These are phyloP conservation scores for Candida maris DNA, from an alignment of 805 yeast species.

Conservation along the genomic window DNA sequence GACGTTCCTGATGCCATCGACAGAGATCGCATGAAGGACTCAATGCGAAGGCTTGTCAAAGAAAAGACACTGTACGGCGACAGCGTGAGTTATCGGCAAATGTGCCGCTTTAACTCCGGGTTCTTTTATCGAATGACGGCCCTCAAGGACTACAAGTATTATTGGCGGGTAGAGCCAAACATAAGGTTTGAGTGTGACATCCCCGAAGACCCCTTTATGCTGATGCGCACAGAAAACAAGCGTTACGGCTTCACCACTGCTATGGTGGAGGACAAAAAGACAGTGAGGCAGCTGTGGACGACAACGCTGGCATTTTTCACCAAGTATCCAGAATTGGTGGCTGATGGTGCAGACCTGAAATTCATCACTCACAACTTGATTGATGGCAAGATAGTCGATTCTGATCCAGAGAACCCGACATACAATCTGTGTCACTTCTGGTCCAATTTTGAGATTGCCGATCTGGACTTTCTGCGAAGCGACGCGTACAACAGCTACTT, in stretches of 20 bases:
- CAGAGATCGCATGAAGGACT: constrained; percentile 27
- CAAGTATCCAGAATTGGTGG: constrained; percentile 35
- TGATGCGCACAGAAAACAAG: constrained; percentile 45
- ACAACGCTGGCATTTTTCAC: constrained; percentile 41
- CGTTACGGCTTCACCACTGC: constrained; percentile 50
- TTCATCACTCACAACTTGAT: constrained; percentile 45
- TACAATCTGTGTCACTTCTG: constrained; percentile 58
- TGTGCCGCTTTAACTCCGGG: constrained; percentile 51
- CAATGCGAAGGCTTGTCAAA: constrained; percentile 26
- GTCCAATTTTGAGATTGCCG: constrained; percentile 67
- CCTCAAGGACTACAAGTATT: constrained; percentile 45
- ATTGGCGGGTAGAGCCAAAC: constrained; percentile 59
- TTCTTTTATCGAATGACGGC: constrained; percentile 51
- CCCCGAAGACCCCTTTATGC: constrained; percentile 44
- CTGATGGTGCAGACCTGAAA: constrained; percentile 38
- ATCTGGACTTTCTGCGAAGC: constrained; percentile 54
- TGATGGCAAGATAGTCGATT: constrained; percentile 32
- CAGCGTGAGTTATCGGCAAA: constrained; percentile 62
- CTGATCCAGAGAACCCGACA: constrained; percentile 37
- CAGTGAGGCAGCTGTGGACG: constrained; percentile 49
- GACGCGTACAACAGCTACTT: constrained; percentile 53
- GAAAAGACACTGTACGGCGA: constrained; percentile 51
- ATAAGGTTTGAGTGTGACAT: constrained; percentile 48
- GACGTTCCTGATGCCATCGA: constrained; percentile 43
- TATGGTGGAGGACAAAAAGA: constrained; percentile 43